phyloP scores from a whole-genome alignment of 805 yeast genomes.

The Alloascoidea hylecoeti region DNA sequence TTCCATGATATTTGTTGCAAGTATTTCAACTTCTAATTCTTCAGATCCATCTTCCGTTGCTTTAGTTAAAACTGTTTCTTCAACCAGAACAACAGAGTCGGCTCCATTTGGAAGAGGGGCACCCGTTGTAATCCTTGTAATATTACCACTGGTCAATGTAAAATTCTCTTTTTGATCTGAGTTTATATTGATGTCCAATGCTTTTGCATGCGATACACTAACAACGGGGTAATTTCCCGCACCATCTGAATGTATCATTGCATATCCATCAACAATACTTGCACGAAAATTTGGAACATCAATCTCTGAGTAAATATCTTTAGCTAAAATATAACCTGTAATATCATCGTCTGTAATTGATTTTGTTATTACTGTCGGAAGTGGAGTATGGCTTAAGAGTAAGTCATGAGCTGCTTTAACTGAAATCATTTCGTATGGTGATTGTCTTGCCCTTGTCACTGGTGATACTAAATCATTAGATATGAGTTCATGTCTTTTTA shows the following conservation, averaged over 20 bases:
- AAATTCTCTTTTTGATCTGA: conserved; percentile 6
- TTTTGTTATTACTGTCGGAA: conserved; percentile 12
- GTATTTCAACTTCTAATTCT: conserved; percentile 24
- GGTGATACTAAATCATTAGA: conserved; percentile 22
- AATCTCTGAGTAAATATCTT: conserved; percentile 22
- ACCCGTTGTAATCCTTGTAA: conserved; percentile 38
- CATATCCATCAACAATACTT: conserved; percentile 43
- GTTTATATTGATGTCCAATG: no score
- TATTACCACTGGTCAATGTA: conserved; percentile 17
- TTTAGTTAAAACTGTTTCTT: conserved; percentile 27
- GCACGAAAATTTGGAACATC: conserved; percentile 37
- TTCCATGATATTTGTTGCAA: conserved; percentile 22
- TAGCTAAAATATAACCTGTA: conserved; percentile 26
- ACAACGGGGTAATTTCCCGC: conserved; percentile 28
- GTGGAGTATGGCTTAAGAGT: conserved; percentile 21
- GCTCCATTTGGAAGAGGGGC: conserved; percentile 43
- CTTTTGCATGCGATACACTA: conserved; percentile 26
- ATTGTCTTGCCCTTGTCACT: conserved; percentile 28
- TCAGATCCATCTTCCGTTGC: conserved; percentile 23
- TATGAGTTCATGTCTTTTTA: conserved; percentile 22
- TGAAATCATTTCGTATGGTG: conserved; percentile 34
- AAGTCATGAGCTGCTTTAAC: conserved; percentile 23
- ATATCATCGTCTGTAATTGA: conserved; percentile 16
- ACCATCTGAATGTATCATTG: conserved; percentile 29
- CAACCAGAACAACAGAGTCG: conserved; percentile 39